Conservation (phyloP, 176 grass and related monocot species). For the Otatea glauca region DNA sequence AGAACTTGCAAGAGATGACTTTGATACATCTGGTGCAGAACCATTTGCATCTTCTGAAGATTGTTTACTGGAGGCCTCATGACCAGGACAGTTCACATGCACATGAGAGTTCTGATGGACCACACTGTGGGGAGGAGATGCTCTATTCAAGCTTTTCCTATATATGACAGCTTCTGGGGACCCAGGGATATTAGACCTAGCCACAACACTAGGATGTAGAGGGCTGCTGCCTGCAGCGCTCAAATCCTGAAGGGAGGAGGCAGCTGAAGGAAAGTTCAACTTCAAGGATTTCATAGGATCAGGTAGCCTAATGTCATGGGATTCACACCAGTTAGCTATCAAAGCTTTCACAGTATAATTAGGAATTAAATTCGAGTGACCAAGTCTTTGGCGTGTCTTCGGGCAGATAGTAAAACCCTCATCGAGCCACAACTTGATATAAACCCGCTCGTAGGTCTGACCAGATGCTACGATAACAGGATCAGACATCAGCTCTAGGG, state of each 20-base stretch:
- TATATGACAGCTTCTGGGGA: constrained; percentile 60
- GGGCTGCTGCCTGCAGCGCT: constrained; percentile 47
- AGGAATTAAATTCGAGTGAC: constrained; percentile 95
- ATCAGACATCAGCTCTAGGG: constrained; percentile 94
- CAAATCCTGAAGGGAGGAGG: constrained; percentile 54
- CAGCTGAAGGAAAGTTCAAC: constrained; percentile 70
- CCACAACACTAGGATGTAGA: constrained; percentile 53
- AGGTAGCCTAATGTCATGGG: constrained; percentile 90
- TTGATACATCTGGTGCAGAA: constrained; percentile 46
- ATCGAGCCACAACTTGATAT: constrained; percentile 92
- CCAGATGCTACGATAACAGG: constrained; percentile 97
- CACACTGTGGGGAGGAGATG: constrained; percentile 52
- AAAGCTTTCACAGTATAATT: constrained; percentile 99
- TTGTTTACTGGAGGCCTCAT: constrained; percentile 40
- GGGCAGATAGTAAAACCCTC: constrained; percentile 96
- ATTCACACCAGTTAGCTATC: constrained; percentile 99
- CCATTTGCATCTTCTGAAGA: constrained; percentile 58
- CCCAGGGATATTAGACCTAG: constrained; percentile 55
- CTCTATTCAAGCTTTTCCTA: constrained; percentile 56
- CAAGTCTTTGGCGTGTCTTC: constrained; percentile 87
- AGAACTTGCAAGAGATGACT: constrained; percentile 52
- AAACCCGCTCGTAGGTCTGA: constrained; percentile 95
- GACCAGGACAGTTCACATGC: constrained; percentile 42
- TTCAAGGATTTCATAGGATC: constrained; percentile 88
- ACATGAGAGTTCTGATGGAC: constrained; percentile 45